A percentile compares a stretch with the other conserved stretches of the same genome.
Conservation (phyloP, 306 rosid genomes). For the Castanea crenata region DNA sequence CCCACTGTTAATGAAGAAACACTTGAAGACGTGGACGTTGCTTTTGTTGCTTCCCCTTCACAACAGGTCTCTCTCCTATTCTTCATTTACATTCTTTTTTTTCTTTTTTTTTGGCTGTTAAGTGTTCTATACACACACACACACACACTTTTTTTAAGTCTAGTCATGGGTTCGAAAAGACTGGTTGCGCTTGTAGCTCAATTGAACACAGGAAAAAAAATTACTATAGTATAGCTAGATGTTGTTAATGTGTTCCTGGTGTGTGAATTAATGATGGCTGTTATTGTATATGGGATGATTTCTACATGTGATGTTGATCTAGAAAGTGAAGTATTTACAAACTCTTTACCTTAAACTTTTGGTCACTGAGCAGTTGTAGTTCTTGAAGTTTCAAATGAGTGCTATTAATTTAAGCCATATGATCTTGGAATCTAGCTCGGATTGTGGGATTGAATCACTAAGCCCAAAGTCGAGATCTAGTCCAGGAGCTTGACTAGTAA, state of each 20-base stretch:
- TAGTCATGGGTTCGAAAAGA: too few relatives aligned
- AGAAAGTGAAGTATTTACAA: background rate
- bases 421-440: too few relatives aligned
- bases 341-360: background rate
- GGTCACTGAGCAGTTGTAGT: too few relatives aligned
- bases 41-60: constrained; percentile 1
- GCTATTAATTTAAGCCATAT: too few relatives aligned
- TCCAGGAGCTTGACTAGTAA: too few relatives aligned
- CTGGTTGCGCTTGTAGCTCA: too few relatives aligned
- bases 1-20: background rate
- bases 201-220: background rate
- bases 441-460: too few relatives aligned
- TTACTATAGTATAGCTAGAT: background rate
- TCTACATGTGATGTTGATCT: background rate
- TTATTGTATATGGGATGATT: background rate
- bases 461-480: too few relatives aligned
- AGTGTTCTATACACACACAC: too few relatives aligned
- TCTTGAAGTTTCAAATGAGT: too few relatives aligned
- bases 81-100: background rate
- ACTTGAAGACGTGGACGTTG: background rate
- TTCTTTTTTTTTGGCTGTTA: too few relatives aligned
- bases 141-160: too few relatives aligned
- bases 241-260: background rate
- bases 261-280: background rate
- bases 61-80: constrained; percentile 1